A percentile compares a stretch with the other conserved stretches of the same genome.
Conservation (phyloP, 768 basidiomycete species). For the Pleurotus pulmonarius region DNA sequence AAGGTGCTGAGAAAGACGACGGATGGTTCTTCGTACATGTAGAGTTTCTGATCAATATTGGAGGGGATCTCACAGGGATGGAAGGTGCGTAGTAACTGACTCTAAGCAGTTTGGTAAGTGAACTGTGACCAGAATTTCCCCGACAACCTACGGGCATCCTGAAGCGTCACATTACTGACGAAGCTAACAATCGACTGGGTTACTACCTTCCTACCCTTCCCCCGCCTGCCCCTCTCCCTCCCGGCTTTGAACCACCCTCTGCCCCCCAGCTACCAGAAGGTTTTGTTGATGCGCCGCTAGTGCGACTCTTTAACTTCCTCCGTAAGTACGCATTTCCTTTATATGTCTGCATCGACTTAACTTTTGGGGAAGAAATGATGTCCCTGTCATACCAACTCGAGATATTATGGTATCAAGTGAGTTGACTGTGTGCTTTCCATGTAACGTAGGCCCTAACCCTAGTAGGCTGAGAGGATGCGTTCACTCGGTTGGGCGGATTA, state of each 20-base stretch:
- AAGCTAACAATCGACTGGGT: conserved; percentile 65
- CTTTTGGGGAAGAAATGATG: conserved; percentile 66
- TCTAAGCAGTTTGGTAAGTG: not conserved
- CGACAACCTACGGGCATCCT: conserved; percentile 58
- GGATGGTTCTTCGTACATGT: conserved; percentile 86
- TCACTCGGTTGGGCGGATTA: conserved; percentile 86
- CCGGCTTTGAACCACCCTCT: conserved; percentile 37
- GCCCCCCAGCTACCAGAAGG: conserved; percentile 54
- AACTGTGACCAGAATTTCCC: conserved; percentile 58
- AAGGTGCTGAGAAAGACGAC: conserved; percentile 63
- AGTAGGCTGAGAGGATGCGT: conserved; percentile 68
- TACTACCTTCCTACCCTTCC: conserved; percentile 54
- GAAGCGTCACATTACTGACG: conserved; percentile 66
- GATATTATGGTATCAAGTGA: conserved; percentile 75
- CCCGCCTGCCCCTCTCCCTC: conserved; percentile 39
- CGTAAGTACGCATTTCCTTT: conserved; percentile 47
- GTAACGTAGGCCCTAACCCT: conserved; percentile 12
- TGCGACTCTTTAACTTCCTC: conserved; percentile 83
- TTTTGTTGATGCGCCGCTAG: conserved; percentile 76
- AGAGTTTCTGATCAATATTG: conserved; percentile 69
- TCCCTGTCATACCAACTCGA: conserved; percentile 91
- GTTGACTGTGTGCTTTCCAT: conserved; percentile 6
- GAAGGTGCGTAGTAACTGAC: conserved; percentile 45
- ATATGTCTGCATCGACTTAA: not conserved
- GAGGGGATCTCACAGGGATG: conserved; percentile 67